Evolutionary conservation across 371 early-diverging fungal species (phyloP).

Genomic region (Lichtheimia hyalospora): DNA sequence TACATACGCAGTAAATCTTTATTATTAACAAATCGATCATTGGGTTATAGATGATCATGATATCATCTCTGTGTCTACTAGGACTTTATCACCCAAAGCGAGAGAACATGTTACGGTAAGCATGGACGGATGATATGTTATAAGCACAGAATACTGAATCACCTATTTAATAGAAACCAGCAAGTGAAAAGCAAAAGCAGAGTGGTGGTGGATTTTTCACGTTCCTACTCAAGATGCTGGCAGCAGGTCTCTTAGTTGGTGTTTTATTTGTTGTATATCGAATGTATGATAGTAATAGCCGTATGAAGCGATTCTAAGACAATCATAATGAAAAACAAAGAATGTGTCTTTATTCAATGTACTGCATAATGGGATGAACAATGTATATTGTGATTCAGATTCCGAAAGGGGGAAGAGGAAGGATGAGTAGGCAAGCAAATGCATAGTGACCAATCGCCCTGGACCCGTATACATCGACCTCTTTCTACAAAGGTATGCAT

Average conservation of each 20-base stretch:
- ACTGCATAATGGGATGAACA: too few relatives aligned
- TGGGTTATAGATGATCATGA: conserved; percentile 73
- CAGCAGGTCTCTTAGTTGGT: conserved; percentile 56
- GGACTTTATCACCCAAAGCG: conserved; percentile 35
- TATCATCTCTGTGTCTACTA: conserved; percentile 65
- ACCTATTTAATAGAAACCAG: background rate
- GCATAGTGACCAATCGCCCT: background rate
- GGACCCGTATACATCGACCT: background rate
- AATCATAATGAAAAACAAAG: background rate
- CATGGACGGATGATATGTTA: background rate
- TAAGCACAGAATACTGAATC: background rate
- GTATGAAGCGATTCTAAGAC: conserved; percentile 62
- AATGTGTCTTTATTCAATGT: background rate
- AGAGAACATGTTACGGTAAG: conserved; percentile 29
- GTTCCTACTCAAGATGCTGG: conserved; percentile 55
- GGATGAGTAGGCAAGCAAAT: background rate
- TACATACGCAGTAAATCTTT: too few relatives aligned
- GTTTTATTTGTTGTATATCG: conserved; percentile 57
- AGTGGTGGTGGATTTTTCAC: conserved; percentile 44
- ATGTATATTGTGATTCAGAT: too few relatives aligned
- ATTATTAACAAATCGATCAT: too few relatives aligned
- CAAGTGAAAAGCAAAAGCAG: conserved; percentile 4
- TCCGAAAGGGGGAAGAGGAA: background rate
- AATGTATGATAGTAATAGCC: conserved; percentile 57
- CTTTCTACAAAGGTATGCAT: conserved; percentile 9